Evolutionary conservation across 2,329 filamentous ascomycete genomes (phyloP).

Genomic region (Aureobasidium leucospermi): DNA sequence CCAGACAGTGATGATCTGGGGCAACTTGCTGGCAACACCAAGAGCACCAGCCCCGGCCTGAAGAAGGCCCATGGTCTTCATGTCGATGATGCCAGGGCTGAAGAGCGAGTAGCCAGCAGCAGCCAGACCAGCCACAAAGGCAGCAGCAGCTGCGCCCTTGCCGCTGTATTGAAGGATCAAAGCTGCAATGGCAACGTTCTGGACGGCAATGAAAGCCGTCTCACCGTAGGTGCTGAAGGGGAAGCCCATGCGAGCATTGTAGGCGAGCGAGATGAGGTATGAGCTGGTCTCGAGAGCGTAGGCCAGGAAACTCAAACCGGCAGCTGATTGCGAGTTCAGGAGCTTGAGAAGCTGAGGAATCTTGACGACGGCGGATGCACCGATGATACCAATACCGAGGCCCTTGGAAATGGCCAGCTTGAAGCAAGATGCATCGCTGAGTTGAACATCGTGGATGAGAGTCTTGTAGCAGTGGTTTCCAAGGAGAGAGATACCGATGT

Average conservation of each 20-base stretch:
- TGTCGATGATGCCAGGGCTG: constrained; percentile 55
- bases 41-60: constrained; percentile 79
- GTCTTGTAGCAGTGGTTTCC: constrained; percentile 75
- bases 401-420: constrained; percentile 88
- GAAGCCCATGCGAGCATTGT: constrained; percentile 84
- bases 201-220: constrained; percentile 81
- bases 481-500: constrained; percentile 71
- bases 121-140: constrained; percentile 71
- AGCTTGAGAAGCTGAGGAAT: constrained; percentile 96
- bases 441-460: constrained; percentile 77
- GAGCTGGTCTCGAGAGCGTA: constrained; percentile 87
- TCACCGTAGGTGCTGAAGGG: constrained; percentile 97
- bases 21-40: constrained; percentile 83
- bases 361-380: constrained; percentile 85
- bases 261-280: constrained; percentile 83
- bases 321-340: constrained; percentile 67
- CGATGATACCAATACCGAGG: constrained; percentile 88
- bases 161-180: constrained; percentile 80
- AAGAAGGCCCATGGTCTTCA: constrained; percentile 61
- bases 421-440: constrained; percentile 68
- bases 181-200: constrained; percentile 84
- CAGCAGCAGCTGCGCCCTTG: constrained; percentile 58
- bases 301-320: constrained; percentile 79
- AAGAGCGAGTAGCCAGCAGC: constrained; percentile 65
- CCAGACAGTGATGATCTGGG: constrained; percentile 85